Percentiles rank a stretch among this genome's conserved stretches.
Conservation (phyloP, 352 stramenopile genomes). For the Peronospora destructor region DNA sequence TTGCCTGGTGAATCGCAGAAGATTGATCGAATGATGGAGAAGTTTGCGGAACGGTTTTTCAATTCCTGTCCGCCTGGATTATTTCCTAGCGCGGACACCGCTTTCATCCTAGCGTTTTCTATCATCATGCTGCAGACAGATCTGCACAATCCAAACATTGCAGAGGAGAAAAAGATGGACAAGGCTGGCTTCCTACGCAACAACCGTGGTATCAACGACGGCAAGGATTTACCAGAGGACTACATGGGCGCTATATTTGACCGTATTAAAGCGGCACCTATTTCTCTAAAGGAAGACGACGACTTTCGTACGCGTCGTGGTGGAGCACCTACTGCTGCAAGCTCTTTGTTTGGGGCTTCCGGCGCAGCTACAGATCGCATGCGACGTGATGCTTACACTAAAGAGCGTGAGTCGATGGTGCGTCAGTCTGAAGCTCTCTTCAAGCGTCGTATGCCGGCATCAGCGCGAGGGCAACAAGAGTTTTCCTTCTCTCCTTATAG, state of each 20-base stretch:
- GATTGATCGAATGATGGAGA: conserved; percentile 99
- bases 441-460: conserved; percentile 47
- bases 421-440: conserved; percentile 71
- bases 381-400: conserved; percentile 77
- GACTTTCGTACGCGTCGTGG: conserved; percentile 44
- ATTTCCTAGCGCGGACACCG: conserved; percentile 94
- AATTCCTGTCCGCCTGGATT: conserved; percentile 68
- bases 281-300: conserved; percentile 96
- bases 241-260: conserved; percentile 94
- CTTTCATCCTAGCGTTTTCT: conserved; percentile 97
- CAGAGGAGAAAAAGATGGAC: conserved; percentile 96
- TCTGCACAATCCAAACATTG: conserved; percentile 98
- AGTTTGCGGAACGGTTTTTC: conserved; percentile 93
- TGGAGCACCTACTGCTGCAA: conserved; percentile 26
- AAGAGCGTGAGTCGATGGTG: conserved; percentile 80
- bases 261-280: conserved; percentile 92
- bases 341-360: conserved; percentile 58
- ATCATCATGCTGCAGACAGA: conserved; percentile 90
- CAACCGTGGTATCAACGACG: conserved; percentile 96
- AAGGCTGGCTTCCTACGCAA: conserved; percentile 94
- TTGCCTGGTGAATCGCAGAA: conserved; percentile 99
- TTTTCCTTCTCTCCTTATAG: conserved; percentile 18
- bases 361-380: conserved; percentile 51
- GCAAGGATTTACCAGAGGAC: conserved; percentile 90
- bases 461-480: conserved; percentile 18